A percentile compares a stretch with the other conserved stretches of the same genome.
These are phyloP conservation scores for Aquilaria agallochum DNA, from an alignment of 441 rosid genomes.

Conservation along the genomic window DNA sequence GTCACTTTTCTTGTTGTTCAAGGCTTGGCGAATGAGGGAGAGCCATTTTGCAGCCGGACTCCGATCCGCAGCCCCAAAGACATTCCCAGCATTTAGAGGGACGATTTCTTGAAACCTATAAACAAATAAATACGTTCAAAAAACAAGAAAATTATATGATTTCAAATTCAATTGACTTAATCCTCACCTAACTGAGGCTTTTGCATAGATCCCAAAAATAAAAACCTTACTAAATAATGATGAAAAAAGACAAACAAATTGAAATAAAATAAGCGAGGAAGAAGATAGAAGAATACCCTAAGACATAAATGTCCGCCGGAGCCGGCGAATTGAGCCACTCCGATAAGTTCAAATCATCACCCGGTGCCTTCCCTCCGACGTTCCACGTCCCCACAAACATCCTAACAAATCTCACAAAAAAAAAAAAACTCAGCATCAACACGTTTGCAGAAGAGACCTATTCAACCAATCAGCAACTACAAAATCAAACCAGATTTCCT, in stretches of 20 bases:
- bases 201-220: not conserved
- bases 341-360: constrained; percentile 56
- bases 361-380: constrained; percentile 90
- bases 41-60: constrained; percentile 65
- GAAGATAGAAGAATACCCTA: constrained; percentile 47
- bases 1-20: constrained; percentile 35
- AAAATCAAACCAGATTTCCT: not conserved
- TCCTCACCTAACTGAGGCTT: too few relatives aligned
- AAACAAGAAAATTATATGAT: not conserved
- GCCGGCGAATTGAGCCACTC: constrained; percentile 67
- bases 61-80: constrained; percentile 55
- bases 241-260: not conserved
- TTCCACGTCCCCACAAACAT: constrained; percentile 99
- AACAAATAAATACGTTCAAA: not conserved
- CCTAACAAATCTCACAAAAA: constrained; percentile 33
- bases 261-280: not conserved
- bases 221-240: constrained; percentile 4
- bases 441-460: not conserved
- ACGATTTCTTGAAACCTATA: constrained; percentile 62
- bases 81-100: constrained; percentile 67
- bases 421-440: too few relatives aligned
- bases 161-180: too few relatives aligned
- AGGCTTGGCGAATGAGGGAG: constrained; percentile 40
- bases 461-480: not conserved
- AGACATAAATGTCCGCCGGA: constrained; percentile 86